A percentile compares a stretch with the other conserved stretches of the same genome.
phyloP scores from a whole-genome alignment of 148 eudicot genomes.

The Persicaria tinctoria region DNA sequence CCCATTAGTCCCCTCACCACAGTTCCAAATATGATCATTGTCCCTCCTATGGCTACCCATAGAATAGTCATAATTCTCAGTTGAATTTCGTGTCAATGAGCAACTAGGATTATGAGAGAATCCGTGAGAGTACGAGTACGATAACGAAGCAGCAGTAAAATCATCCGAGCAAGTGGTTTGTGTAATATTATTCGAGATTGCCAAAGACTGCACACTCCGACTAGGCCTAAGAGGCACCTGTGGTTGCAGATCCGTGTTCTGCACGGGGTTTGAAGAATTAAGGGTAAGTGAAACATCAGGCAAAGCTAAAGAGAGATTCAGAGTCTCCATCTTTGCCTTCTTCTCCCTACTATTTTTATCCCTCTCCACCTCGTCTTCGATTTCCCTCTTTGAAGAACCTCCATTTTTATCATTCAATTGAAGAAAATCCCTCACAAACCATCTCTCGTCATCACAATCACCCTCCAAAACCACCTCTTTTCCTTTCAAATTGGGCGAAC shows the following conservation, averaged over 20 bases:
- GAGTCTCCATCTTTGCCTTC: slow-evolving; percentile 65
- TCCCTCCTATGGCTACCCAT: slow-evolving; percentile 59
- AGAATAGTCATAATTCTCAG: slow-evolving; percentile 61
- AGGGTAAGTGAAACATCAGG: slow-evolving; percentile 71
- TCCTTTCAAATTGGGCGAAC: slow-evolving; percentile 44
- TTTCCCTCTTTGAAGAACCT: slow-evolving; percentile 33
- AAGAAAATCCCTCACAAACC: slow-evolving; percentile 80
- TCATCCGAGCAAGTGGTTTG: slow-evolving; percentile 62
- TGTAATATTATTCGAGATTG: slow-evolving; percentile 41
- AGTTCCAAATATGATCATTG: slow-evolving; percentile 68
- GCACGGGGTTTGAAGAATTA: slow-evolving; percentile 47
- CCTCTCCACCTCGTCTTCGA: slow-evolving; percentile 28
- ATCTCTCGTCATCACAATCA: slow-evolving; percentile 30
- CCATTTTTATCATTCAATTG: slow-evolving; percentile 40
- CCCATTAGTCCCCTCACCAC: slow-evolving; percentile 89
- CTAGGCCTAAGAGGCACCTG: slow-evolving; percentile 27
- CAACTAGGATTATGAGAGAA: slow-evolving; percentile 84
- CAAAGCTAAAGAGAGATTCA: slow-evolving; percentile 59
- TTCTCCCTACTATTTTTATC: slow-evolving; percentile 39
- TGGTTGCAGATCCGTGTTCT: slow-evolving; percentile 26
- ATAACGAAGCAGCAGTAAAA: slow-evolving; percentile 58
- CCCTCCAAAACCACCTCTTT: slow-evolving; percentile 48
- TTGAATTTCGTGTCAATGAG: slow-evolving; percentile 67
- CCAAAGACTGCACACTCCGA: slow-evolving; percentile 53
- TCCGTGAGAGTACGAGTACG: slow-evolving; percentile 60